Base-by-base conservation (phyloP, 345 rosid species). In the Streptanthus diversifolius region DNA sequence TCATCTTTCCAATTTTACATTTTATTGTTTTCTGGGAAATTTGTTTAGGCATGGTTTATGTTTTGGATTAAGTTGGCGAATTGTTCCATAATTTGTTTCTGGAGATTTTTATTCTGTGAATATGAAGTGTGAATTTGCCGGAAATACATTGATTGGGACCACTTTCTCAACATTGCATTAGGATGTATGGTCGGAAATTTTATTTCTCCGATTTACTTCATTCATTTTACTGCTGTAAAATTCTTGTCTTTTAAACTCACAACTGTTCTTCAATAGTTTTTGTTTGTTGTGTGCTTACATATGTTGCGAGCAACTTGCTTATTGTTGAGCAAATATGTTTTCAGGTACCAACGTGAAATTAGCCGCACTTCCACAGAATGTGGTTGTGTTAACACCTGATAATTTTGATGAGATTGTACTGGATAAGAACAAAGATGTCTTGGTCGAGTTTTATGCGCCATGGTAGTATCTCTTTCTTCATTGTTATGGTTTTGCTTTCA, bases 381-480 rank as follows among this genome's bases (percentile, higher is more conserved):
- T 92, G 47, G 80, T 79, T 55, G 96, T 95, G 79, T 81, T 95
- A 35, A 83, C 93, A 10, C 58, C 87, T 59, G 98, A 88, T 64
- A 95, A 81, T 45, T 95, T 95, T 70, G 80, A 85, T 72, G 90
- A 84, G 79, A 35, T 92, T 79, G 99, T 92, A 66, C 76, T 90
- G 85, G 96, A 95, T 75, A 83, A 85, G 43, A 84, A 82, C 62
- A 95, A 95, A 78, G 98, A 95, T 81, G 98, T 95, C 35, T 71
- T 95, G 82, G 91, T 95, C 76, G 99, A 95, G 81, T 92, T 95
- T 80, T 95, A 95, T 77, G 99, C 98, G 21, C 99, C 99, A 51
- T 95, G 98, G 99, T 95, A 70, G 76, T 84, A 64, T 40, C 48
- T 61, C 56, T 25, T 59, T 14, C 41, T 35, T 3, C 53, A 21